phyloP scores from a whole-genome alignment of 1,139 yeast species.

The Pichia sp. region DNA sequence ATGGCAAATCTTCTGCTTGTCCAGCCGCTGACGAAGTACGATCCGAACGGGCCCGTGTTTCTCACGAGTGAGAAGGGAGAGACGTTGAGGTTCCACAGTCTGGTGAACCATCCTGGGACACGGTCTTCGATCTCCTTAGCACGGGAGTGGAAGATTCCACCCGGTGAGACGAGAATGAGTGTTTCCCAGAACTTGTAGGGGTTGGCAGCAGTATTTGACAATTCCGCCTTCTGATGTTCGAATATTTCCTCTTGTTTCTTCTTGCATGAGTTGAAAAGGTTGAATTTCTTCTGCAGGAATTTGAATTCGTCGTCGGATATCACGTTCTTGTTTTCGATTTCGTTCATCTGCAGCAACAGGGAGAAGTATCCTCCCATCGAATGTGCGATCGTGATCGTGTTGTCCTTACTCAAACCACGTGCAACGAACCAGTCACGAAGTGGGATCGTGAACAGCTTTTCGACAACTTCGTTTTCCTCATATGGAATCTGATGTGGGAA shows the following conservation, averaged over 20 bases:
- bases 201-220: slow-evolving; percentile 7
- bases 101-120: slow-evolving; percentile 63
- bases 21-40: slow-evolving; percentile 78
- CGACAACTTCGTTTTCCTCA: slow-evolving; percentile 37
- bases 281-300: slow-evolving; percentile 8
- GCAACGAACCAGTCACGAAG: slow-evolving; percentile 44
- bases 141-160: slow-evolving; percentile 49
- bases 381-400: slow-evolving; percentile 52
- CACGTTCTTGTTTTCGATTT: slow-evolving; percentile 13
- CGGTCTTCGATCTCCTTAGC: slow-evolving; percentile 27
- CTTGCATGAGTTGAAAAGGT: background rate
- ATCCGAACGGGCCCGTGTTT: slow-evolving; percentile 63
- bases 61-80: slow-evolving; percentile 71
- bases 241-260: slow-evolving; percentile 2
- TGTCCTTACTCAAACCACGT: slow-evolving; percentile 35
- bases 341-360: slow-evolving; percentile 38
- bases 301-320: slow-evolving; percentile 15
- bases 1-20: slow-evolving; percentile 62
- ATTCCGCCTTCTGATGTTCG: slow-evolving; percentile 2
- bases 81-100: slow-evolving; percentile 66
- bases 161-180: slow-evolving; percentile 57
- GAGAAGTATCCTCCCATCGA: slow-evolving; percentile 63
- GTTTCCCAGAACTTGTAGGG: slow-evolving; percentile 40
- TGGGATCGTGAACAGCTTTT: slow-evolving; percentile 54
- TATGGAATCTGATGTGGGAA: slow-evolving; percentile 40